These are phyloP conservation scores for Trypanosoma scelopori DNA, from an alignment of 208 protist species.

Conservation along the genomic window DNA sequence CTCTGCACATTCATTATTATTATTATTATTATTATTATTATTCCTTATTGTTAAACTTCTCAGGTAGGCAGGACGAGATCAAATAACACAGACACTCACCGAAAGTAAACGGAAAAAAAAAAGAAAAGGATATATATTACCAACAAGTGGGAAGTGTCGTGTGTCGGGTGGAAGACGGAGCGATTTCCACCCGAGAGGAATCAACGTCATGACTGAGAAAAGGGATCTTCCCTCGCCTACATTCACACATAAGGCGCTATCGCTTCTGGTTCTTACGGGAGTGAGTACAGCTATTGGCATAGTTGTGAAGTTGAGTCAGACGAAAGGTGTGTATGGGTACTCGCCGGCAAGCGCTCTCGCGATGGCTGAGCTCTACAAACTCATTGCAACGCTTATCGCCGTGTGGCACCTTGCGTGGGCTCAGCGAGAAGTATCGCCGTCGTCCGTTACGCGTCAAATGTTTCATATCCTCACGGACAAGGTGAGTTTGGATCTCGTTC, in stretches of 20 bases:
- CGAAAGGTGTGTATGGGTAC: slow-evolving; percentile 3
- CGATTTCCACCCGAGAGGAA: too few species aligned
- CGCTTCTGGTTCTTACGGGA: slow-evolving; percentile 2
- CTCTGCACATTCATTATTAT: too few species aligned
- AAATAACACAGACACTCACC: neutral
- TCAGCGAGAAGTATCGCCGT: neutral
- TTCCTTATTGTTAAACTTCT: too few species aligned
- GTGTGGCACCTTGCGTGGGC: neutral
- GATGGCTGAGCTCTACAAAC: slow-evolving; percentile 22
- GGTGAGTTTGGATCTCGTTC: slow-evolving; percentile 7
- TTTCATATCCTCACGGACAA: slow-evolving; percentile 17
- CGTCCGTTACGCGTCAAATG: neutral
- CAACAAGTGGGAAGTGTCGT: too few species aligned
- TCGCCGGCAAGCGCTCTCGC: slow-evolving; percentile 13
- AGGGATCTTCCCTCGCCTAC: neutral
- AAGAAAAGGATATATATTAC: neutral
- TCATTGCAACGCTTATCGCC: slow-evolving; percentile 2
- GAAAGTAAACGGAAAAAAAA: neutral
- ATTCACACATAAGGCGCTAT: slow-evolving; percentile 1
- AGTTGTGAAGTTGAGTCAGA: slow-evolving; percentile 19
- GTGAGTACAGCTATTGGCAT: slow-evolving; percentile 11
- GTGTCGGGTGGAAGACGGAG: too few species aligned
- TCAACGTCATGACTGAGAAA: slow-evolving; percentile 2
- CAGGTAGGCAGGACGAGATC: too few species aligned
- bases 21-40: too few species aligned